Evolutionary conservation across 768 basidiomycete genomes (phyloP), one percentile per base, ranked within the genome.

Genomic region (Paxillus ammoniavirescens): DNA sequence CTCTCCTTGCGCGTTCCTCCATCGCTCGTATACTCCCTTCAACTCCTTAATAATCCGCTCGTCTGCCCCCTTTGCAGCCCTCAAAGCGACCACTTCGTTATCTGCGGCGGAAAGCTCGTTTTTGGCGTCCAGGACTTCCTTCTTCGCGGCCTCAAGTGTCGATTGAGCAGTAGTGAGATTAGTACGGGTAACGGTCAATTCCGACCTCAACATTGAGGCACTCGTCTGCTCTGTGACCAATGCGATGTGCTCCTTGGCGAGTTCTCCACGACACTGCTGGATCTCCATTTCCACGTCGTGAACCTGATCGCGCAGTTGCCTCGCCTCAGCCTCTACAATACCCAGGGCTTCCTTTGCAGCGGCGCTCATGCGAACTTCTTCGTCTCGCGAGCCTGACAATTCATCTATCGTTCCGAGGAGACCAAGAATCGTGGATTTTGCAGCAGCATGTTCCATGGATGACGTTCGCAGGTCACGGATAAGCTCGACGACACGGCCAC

Each of bases 21-120:
- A 56, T 33, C 60, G 58, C 18, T 63, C 61, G 49, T 73, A 73
- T 9, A 62, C 55, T 0, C 61, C 58, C 52, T 71, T 71, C 51
- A 78, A 63, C 15, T 50, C 61, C 31, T 65, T 56, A 23, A 78
- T 75, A 5, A 68, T 73, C 31, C 48, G 55, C 49, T 70, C 73
- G 53, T 77, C 73, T 3, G 61, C 67, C 33, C 60, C 58, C 52
- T 75, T 76, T 17, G 67, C 67, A 2, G 40, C 47, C 55, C 57
- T 63, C 36, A 77, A 46, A 12, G 64, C 69, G 21, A 58, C 52
- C 10, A 72, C 61, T 47, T 74, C 71, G 42, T 69, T 66, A 52
- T 75, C 74, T 1, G 62, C 63, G 37, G 69, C 67, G 44, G 55
- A 57, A 23, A 55, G 53, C 9, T 52, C 35, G 13, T 36, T 14